phyloP scores from a whole-genome alignment of 345 rosid species.

The Brassica rapa region DNA sequence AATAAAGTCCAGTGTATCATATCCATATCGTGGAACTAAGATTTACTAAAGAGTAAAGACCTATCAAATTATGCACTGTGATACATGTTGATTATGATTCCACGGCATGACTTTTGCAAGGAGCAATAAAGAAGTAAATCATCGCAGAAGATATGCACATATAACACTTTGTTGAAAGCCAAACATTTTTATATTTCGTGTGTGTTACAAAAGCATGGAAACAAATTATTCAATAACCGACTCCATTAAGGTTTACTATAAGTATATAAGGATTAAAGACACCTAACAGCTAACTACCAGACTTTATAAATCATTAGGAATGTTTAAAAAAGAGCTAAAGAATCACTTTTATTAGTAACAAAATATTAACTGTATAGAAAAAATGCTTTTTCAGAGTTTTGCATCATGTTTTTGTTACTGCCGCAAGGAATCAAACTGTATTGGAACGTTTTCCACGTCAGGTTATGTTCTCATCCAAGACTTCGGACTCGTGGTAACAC shows the following conservation, averaged over 20 bases:
- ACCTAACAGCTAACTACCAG: constrained; percentile 33
- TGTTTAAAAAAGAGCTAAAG: constrained; percentile 6
- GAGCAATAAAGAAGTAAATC: not conserved
- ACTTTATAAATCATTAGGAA: constrained; percentile 20
- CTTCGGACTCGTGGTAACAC: not conserved
- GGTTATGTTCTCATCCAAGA: constrained; percentile 7
- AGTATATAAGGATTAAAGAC: constrained; percentile 8
- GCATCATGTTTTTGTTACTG: constrained; percentile 28
- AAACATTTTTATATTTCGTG: not conserved
- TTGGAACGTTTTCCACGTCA: constrained; percentile 22
- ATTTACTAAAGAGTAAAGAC: not conserved
- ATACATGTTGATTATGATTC: constrained; percentile 15
- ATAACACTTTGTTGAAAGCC: not conserved
- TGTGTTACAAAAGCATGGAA: constrained; percentile 26
- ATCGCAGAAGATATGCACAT: not conserved
- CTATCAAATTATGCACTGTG: not conserved
- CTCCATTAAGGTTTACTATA: constrained; percentile 28
- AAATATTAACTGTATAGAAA: not conserved
- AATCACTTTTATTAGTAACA: constrained; percentile 20
- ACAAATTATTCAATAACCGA: constrained; percentile 36
- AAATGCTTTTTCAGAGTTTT: constrained; percentile 9
- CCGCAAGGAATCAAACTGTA: constrained; percentile 15
- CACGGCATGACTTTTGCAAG: not conserved
- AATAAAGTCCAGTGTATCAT: not conserved
- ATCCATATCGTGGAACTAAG: not conserved